Percentiles rank a stretch among this genome's conserved stretches.
phyloP scores from a whole-genome alignment of 352 stramenopile species.

The Pythium biforme region DNA sequence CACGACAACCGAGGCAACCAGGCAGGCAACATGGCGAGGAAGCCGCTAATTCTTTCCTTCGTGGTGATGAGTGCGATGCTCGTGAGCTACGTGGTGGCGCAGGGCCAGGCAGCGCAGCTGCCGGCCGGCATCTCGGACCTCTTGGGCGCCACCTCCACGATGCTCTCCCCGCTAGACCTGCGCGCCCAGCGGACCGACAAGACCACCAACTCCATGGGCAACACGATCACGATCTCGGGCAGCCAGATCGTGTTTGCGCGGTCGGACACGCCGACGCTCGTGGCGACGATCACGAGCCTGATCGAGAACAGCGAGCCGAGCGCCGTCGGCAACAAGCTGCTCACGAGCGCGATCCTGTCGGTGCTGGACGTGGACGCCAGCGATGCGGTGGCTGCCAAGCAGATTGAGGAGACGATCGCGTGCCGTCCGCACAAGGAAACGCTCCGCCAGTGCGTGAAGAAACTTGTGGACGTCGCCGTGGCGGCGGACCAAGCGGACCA shows the following conservation, averaged over 20 bases:
- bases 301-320: slow-evolving; percentile 20
- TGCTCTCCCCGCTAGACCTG: slow-evolving; percentile 12
- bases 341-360: slow-evolving; percentile 10
- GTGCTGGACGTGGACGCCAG: slow-evolving; percentile 11
- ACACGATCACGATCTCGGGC: slow-evolving; percentile 19
- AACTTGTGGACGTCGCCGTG: slow-evolving; percentile 8
- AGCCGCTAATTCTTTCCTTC: background rate
- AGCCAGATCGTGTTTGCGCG: slow-evolving; percentile 21
- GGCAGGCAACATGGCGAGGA: background rate
- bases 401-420: slow-evolving; percentile 5
- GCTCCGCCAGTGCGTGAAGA: slow-evolving; percentile 10
- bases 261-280: slow-evolving; percentile 15
- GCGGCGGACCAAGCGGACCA: background rate
- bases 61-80: background rate
- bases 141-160: slow-evolving; percentile 10
- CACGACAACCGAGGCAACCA: no score
- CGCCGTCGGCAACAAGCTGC: slow-evolving; percentile 6
- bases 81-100: background rate
- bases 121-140: slow-evolving; percentile 16
- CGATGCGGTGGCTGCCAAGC: background rate
- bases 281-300: slow-evolving; percentile 22
- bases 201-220: background rate
- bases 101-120: background rate
- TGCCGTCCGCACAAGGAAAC: slow-evolving; percentile 13
- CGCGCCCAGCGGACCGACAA: background rate